Evolutionary conservation across 345 rosid genomes (phyloP).

Genomic region (Salix dunnii): DNA sequence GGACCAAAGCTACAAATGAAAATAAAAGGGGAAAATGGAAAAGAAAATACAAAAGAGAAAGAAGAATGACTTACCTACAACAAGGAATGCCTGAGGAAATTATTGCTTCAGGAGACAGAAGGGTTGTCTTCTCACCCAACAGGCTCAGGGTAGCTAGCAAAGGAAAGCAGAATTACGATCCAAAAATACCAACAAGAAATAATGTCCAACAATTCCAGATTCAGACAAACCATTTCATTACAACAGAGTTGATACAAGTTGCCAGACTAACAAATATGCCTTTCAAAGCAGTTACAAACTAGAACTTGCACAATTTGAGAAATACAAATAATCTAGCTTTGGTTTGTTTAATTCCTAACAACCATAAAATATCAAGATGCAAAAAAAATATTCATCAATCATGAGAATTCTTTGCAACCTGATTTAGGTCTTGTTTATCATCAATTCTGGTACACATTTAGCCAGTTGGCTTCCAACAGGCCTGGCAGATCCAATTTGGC

Average conservation of each 20-base stretch:
- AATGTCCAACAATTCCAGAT: slow-evolving; percentile 4
- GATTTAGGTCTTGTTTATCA: background rate
- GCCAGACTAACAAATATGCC: background rate
- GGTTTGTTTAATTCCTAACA: background rate
- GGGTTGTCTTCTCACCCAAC: slow-evolving; percentile 98
- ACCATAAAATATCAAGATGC: background rate
- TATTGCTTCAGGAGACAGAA: slow-evolving; percentile 79
- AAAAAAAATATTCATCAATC: background rate
- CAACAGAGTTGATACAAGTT: background rate
- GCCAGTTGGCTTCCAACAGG: background rate
- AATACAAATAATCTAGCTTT: background rate
- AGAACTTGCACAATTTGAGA: background rate
- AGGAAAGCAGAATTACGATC: slow-evolving; percentile 23
- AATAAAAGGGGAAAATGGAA: background rate
- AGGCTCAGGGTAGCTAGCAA: slow-evolving; percentile 73
- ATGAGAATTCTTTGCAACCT: background rate
- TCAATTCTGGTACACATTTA: background rate
- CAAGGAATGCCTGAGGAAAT: slow-evolving; percentile 89
- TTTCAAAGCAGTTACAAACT: background rate
- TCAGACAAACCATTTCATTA: background rate
- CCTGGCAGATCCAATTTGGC: background rate
- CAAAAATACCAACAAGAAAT: slow-evolving; percentile 3
- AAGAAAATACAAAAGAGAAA: background rate
- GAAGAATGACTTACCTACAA: slow-evolving; percentile 64
- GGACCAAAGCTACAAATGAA: slow-evolving; percentile 4